Conservation (phyloP, 2,329 filamentous ascomycete genomes). For the Colletotrichum lupini region DNA sequence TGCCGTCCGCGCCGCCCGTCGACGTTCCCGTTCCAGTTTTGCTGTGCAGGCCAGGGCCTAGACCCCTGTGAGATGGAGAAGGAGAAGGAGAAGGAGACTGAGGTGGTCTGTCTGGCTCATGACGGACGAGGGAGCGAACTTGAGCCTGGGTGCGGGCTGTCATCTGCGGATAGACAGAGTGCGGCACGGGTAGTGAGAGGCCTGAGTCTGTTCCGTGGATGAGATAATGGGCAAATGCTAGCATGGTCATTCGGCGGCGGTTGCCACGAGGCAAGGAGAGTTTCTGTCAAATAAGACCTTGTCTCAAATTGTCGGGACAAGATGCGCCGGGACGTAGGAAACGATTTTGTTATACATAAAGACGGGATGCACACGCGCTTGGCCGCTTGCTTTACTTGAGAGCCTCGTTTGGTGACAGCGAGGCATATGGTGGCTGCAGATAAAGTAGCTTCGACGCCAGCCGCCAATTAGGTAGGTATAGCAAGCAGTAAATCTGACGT, state of each 20-base stretch:
- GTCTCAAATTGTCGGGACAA: background rate
- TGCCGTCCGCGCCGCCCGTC: background rate
- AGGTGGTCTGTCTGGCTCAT: background rate
- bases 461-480: background rate
- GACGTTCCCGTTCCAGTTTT: background rate
- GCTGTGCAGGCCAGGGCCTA: conserved; percentile 1
- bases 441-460: background rate
- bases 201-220: background rate
- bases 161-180: background rate
- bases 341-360: background rate
- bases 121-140: background rate
- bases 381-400: background rate
- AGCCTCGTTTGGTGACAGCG: background rate
- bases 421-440: background rate
- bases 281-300: background rate
- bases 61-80: background rate
- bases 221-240: background rate
- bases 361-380: background rate
- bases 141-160: background rate
- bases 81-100: background rate
- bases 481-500: background rate
- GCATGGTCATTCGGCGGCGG: background rate
- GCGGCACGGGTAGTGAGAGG: background rate
- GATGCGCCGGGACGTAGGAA: background rate
- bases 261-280: background rate